These are phyloP conservation scores for Fraxinus baroniana DNA, from an alignment of 305 asterid genomes.

Conservation along the genomic window DNA sequence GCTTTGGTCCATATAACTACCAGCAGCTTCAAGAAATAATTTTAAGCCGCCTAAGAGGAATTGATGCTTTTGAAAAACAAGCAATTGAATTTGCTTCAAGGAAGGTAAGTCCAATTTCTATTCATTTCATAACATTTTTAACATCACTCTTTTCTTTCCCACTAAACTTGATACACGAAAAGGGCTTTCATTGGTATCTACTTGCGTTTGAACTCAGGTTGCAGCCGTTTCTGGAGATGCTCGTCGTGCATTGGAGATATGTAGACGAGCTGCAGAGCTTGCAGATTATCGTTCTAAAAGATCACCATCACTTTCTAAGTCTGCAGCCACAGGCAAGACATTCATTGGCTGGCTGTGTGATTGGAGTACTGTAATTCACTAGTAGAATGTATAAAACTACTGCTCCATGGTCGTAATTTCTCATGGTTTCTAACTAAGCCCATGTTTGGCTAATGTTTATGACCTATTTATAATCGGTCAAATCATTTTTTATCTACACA, in stretches of 20 bases:
- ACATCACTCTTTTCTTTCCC: conserved; percentile 7
- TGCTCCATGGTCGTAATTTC: background rate
- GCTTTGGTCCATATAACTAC: conserved; percentile 90
- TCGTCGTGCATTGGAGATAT: conserved; percentile 95
- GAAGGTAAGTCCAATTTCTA: conserved; percentile 52
- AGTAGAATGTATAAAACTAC: background rate
- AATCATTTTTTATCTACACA: background rate
- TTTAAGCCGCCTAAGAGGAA: conserved; percentile 78
- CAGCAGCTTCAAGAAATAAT: conserved; percentile 95
- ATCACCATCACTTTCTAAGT: conserved; percentile 31
- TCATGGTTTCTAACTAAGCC: background rate
- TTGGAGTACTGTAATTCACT: background rate
- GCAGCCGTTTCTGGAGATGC: conserved; percentile 99
- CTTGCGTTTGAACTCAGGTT: conserved; percentile 49
- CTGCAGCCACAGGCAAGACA: conserved; percentile 52
- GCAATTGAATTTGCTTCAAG: conserved; percentile 97
- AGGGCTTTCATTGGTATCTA: conserved; percentile 17
- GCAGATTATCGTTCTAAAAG: conserved; percentile 72
- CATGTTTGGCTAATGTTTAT: background rate
- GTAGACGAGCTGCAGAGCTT: conserved; percentile 95
- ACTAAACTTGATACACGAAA: conserved; percentile 11
- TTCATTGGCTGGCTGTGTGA: background rate
- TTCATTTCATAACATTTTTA: conserved; percentile 15
- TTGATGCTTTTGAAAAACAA: conserved; percentile 77
- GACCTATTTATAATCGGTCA: background rate